Base-by-base conservation (phyloP, 345 rosid genomes). In the Brassica carinata region DNA sequence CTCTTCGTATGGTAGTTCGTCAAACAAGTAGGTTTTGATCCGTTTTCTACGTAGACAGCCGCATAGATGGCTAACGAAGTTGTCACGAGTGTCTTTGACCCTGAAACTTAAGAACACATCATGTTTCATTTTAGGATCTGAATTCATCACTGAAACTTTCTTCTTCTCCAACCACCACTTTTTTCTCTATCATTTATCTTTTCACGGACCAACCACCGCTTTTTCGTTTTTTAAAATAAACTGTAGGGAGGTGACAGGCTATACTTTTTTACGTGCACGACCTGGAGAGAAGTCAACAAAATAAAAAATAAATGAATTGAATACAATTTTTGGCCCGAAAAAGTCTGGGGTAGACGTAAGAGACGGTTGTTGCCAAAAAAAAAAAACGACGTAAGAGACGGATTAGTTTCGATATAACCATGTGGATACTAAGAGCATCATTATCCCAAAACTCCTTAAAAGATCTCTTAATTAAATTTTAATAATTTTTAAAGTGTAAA, bases 81-180 rank as follows among this genome's bases (percentile, higher is more conserved):
- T 67, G 63, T 83, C 79, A 26, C 83, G 83, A 15, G 81, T 83
- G 72, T 83, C 81, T 64, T 62, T 74, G 19, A 8, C 8, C 77
- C 85, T 72, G 81, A 83, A 79, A 80, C 81, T 67, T 8, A 83
- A 8, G 67, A 76, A 79, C 66, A 83, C 83, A 19, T 76, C 85
- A 10, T 79, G 58, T 71, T 76, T 76, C 67, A 74, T 48, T 34
- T 57, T 69, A 48, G 59, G 71, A 48, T 0, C 26, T 33, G 55
- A 23, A 7, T 8, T 26, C 67, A 63, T 63, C 26, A 23, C 26
- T 23, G 26, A 61, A 23, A 23, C n/a, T 61, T 61, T 61, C 31
- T 61, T 61, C 64, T 61, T 14, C 30, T 59, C 29, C 64, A 59
- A 59, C 5, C 14, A 19, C 57, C 57, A 51, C 57, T 51, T 51